phyloP scores from a whole-genome alignment of 306 rosid species.

The Dalbergia oliveri region DNA sequence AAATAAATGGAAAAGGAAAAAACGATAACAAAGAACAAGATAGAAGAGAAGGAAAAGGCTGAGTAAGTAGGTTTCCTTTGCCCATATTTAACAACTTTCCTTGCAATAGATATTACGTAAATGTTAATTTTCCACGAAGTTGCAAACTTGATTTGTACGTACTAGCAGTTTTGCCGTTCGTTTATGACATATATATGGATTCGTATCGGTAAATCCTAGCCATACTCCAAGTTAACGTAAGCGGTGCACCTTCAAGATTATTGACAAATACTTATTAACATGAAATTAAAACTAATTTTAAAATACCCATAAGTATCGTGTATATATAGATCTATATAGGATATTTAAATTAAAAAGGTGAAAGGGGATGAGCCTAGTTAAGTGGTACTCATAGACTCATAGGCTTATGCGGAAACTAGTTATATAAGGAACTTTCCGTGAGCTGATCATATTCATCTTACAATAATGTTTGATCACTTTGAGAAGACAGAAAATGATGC shows the following conservation, averaged over 20 bases:
- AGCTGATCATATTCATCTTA: conserved; percentile 42
- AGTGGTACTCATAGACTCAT: conserved; percentile 22
- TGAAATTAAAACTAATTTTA: too few species aligned
- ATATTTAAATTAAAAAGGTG: not conserved
- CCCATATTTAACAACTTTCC: not conserved
- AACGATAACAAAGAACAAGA: not conserved
- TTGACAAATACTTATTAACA: too few species aligned
- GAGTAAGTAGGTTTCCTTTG: conserved; percentile 21
- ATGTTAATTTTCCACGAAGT: conserved; percentile 18
- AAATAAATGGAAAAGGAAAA: not conserved
- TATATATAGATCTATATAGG: not conserved
- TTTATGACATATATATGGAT: too few species aligned
- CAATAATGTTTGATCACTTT: conserved; percentile 52
- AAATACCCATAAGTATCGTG: too few species aligned
- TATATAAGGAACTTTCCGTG: conserved; percentile 45
- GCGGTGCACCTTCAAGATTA: too few species aligned
- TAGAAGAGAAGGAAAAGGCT: conserved; percentile 8
- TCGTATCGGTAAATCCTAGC: too few species aligned
- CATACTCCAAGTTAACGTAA: too few species aligned
- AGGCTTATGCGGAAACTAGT: conserved; percentile 43
- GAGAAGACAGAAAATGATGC: conserved; percentile 56
- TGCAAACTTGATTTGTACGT: not conserved
- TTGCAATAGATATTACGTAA: conserved; percentile 12
- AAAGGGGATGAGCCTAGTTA: conserved; percentile 19
- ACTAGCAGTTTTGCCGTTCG: not conserved